phyloP scores from a whole-genome alignment of 2,329 filamentous ascomycete species.

The Neocatenulostroma microsporum region DNA sequence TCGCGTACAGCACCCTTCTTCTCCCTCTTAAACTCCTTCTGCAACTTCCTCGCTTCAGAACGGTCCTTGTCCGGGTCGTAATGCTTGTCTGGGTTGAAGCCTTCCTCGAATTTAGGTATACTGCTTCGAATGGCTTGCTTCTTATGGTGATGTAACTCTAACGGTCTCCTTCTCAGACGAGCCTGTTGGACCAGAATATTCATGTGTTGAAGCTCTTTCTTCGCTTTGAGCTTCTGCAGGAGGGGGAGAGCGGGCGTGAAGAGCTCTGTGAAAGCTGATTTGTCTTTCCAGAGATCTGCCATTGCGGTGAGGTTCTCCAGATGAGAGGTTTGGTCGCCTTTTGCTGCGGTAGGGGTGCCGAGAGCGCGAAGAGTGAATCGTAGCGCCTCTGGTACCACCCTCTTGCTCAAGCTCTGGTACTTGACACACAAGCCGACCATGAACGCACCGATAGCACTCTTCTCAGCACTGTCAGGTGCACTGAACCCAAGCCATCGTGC shows the following conservation, averaged over 20 bases:
- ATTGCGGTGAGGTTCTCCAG: constrained; percentile 59
- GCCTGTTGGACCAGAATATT: constrained; percentile 54
- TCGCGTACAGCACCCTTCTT: constrained; percentile 91
- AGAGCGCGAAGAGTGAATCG: constrained; percentile 74
- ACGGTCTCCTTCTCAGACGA: constrained; percentile 61
- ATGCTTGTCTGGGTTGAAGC: constrained; percentile 89
- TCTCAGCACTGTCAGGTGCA: constrained; percentile 47
- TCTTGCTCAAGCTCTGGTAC: constrained; percentile 75
- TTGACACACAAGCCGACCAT: constrained; percentile 70
- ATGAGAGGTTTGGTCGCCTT: constrained; percentile 42
- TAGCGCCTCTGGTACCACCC: constrained; percentile 82
- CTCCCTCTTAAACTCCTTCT: constrained; percentile 89
- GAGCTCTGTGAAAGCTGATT: constrained; percentile 69
- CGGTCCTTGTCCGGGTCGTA: constrained; percentile 94
- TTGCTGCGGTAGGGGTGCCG: constrained; percentile 27
- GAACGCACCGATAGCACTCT: constrained; percentile 65
- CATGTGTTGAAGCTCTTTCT: constrained; percentile 54
- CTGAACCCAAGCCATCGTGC: constrained; percentile 74
- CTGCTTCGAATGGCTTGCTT: constrained; percentile 80
- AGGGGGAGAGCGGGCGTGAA: constrained; percentile 51
- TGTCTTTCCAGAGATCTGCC: constrained; percentile 64
- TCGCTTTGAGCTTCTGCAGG: constrained; percentile 26
- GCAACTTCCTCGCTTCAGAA: constrained; percentile 73
- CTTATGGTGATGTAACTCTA: constrained; percentile 81
- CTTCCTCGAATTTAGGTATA: constrained; percentile 92